Percentiles rank a stretch among this genome's conserved stretches.
Evolutionary conservation across 352 stramenopile species (phyloP).

Genomic region (Pythium monospermum): DNA sequence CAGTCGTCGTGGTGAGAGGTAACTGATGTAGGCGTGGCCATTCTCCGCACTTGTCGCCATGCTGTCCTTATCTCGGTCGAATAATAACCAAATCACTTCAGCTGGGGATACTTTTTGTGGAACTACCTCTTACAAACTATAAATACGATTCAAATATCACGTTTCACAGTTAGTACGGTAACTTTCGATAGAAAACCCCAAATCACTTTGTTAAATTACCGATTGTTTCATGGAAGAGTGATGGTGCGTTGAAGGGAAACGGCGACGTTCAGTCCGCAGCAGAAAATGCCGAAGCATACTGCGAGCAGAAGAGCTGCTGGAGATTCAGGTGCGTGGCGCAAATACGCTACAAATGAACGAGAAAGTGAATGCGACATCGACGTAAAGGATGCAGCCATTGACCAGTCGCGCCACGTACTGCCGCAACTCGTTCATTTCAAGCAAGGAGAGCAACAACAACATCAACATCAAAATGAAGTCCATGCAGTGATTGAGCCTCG

Average conservation of each 20-base stretch:
- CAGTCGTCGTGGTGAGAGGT: slow-evolving; percentile 52
- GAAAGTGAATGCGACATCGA: slow-evolving; percentile 1
- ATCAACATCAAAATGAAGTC: background rate
- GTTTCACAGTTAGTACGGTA: background rate
- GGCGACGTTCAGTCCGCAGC: no score
- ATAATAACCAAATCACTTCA: no score
- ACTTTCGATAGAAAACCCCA: background rate
- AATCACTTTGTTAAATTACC: background rate
- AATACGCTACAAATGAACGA: slow-evolving; percentile 1
- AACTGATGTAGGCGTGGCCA: slow-evolving; percentile 59
- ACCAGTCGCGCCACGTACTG: background rate
- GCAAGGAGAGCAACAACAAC: background rate
- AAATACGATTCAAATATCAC: background rate
- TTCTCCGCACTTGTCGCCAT: slow-evolving; percentile 13
- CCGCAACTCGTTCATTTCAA: background rate
- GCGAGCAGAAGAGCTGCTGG: no score
- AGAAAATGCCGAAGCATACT: no score
- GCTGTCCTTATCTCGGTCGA: background rate
- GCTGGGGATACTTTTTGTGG: no score
- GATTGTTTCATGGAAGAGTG: no score
- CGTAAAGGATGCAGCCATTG: background rate
- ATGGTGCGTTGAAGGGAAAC: slow-evolving; percentile 2
- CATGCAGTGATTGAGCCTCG: no score
- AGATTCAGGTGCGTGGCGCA: background rate
- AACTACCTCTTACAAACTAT: no score